Percentiles rank a stretch among this genome's conserved stretches.
Conservation (phyloP, 179 eudicot species). For the Beta macrorhiza region DNA sequence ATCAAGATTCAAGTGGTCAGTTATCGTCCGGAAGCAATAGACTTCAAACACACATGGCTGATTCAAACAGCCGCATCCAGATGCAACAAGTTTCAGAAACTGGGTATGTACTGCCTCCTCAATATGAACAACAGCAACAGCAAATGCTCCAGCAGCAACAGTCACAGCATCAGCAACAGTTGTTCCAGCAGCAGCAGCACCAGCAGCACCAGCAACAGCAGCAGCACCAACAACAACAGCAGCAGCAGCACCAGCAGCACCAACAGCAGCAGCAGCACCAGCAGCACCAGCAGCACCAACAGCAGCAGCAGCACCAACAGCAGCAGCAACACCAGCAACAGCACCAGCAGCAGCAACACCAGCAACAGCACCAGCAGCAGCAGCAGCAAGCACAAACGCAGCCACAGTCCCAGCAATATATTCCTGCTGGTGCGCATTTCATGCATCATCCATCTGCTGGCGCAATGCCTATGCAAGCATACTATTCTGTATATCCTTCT, state of each 20-base stretch:
- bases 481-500: slow-evolving; percentile 65
- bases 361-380: slow-evolving; percentile 5
- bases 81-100: slow-evolving; percentile 62
- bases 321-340: slow-evolving; percentile 27
- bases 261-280: slow-evolving; percentile 29
- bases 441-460: slow-evolving; percentile 58
- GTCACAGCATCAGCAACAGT: slow-evolving; percentile 27
- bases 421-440: slow-evolving; percentile 66
- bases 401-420: slow-evolving; percentile 54
- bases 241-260: slow-evolving; percentile 32
- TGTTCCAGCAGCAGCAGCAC: slow-evolving; percentile 21
- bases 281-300: slow-evolving; percentile 4
- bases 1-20: slow-evolving; percentile 56
- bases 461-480: slow-evolving; percentile 49
- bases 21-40: slow-evolving; percentile 43
- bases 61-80: slow-evolving; percentile 45
- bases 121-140: slow-evolving; percentile 48
- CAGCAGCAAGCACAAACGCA: slow-evolving; percentile 21
- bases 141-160: slow-evolving; percentile 34
- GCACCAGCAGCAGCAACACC: too few species aligned
- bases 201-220: slow-evolving; percentile 26
- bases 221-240: slow-evolving; percentile 28
- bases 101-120: slow-evolving; percentile 48
- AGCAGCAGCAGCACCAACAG: slow-evolving; percentile 29
- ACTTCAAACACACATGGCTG: slow-evolving; percentile 35